Percentiles rank a stretch among this genome's conserved stretches.
Conservation (phyloP, 192 early-diverging fungal genomes). For the Coemansia sp. region DNA sequence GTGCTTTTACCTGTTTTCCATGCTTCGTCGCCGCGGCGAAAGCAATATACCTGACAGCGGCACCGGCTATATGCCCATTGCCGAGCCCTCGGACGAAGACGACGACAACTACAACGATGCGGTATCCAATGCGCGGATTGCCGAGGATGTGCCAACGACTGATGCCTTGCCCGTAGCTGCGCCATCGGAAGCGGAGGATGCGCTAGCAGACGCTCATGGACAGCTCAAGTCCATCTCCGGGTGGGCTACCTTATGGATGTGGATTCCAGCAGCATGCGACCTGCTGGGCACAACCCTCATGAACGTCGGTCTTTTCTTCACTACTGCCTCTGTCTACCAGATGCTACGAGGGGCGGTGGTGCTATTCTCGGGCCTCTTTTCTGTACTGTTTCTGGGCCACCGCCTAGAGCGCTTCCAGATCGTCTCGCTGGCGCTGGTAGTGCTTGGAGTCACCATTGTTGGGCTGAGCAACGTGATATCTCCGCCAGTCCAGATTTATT, state of each 20-base stretch:
- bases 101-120: neutral
- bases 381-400: slow-evolving; percentile 80
- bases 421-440: slow-evolving; percentile 79
- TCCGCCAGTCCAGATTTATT: slow-evolving; percentile 32
- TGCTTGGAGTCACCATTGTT: slow-evolving; percentile 87
- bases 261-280: slow-evolving; percentile 73
- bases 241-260: slow-evolving; percentile 59
- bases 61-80: slow-evolving; percentile 42
- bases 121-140: slow-evolving; percentile 2
- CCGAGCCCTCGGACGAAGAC: slow-evolving; percentile 15
- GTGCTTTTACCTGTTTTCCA: slow-evolving; percentile 60
- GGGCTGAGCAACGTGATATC: slow-evolving; percentile 69
- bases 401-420: slow-evolving; percentile 79
- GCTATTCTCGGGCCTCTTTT: slow-evolving; percentile 91
- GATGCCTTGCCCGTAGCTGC: slow-evolving; percentile 26
- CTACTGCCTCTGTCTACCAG: slow-evolving; percentile 89
- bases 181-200: neutral
- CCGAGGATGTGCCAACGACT: slow-evolving; percentile 32
- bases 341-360: slow-evolving; percentile 97
- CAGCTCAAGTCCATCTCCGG: slow-evolving; percentile 58
- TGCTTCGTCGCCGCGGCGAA: slow-evolving; percentile 23
- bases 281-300: slow-evolving; percentile 82
- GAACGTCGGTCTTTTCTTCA: slow-evolving; percentile 96
- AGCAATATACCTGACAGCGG: neutral
- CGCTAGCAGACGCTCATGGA: neutral